Conservation (phyloP, 2,329 filamentous ascomycete species). For the Fonsecaea pedrosoi region DNA sequence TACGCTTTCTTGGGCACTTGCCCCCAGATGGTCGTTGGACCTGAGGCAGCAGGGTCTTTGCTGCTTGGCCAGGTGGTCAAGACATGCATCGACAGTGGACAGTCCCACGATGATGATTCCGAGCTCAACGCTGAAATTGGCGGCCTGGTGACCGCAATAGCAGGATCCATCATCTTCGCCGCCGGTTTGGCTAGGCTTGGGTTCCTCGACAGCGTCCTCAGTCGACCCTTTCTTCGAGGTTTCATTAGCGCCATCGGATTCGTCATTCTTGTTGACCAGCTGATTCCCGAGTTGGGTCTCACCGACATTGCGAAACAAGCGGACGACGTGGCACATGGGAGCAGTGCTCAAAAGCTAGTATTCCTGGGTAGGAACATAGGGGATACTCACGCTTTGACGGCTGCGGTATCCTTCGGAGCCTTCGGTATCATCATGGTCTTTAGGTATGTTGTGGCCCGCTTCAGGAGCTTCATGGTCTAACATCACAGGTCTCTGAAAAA, state of each 20-base stretch:
- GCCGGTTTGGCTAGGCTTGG: conserved; percentile 85
- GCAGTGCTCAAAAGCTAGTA: conserved; percentile 80
- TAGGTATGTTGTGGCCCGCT: conserved; percentile 62
- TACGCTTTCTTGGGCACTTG: conserved; percentile 92
- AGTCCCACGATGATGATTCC: conserved; percentile 69
- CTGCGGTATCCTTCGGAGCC: conserved; percentile 75
- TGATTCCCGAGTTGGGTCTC: conserved; percentile 88
- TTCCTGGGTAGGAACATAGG: conserved; percentile 75
- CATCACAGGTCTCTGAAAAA: conserved; percentile 76
- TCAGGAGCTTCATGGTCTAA: conserved; percentile 20
- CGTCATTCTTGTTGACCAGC: conserved; percentile 92
- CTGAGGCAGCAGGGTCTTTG: conserved; percentile 90
- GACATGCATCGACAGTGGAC: conserved; percentile 72
- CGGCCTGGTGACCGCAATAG: conserved; percentile 85
- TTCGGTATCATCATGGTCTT: conserved; percentile 91
- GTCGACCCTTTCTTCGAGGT: conserved; percentile 86
- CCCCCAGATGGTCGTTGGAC: conserved; percentile 91
- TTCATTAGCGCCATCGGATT: conserved; percentile 98
- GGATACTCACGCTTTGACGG: conserved; percentile 75
- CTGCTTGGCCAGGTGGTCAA: conserved; percentile 87
- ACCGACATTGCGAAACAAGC: conserved; percentile 66
- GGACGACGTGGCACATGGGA: conserved; percentile 73
- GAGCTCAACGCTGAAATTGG: conserved; percentile 80
- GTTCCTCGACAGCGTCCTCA: conserved; percentile 93
- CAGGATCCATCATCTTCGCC: conserved; percentile 85